phyloP scores from a whole-genome alignment of 345 rosid genomes.

The Physaria fendleri region DNA sequence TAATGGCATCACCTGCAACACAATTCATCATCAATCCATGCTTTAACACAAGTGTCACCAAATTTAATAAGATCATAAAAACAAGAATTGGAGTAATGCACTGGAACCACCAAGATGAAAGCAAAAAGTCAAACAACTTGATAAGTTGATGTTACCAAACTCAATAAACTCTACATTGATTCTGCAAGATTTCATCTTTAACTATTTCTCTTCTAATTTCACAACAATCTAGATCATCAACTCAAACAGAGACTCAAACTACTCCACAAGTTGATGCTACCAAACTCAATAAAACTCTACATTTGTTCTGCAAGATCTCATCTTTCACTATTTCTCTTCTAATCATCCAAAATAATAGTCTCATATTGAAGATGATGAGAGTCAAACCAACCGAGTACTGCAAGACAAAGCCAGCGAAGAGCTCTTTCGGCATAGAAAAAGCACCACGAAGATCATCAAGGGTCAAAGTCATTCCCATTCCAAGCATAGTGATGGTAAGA shows the following conservation, averaged over 20 bases:
- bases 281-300: constrained; percentile 1
- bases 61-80: not conserved
- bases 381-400: constrained; percentile 69
- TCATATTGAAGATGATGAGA: not conserved
- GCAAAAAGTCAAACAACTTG: not conserved
- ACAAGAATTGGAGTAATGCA: not conserved
- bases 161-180: not conserved
- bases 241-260: not conserved
- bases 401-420: constrained; percentile 62
- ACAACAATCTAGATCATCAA: too few relatives aligned
- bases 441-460: constrained; percentile 79
- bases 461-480: constrained; percentile 94
- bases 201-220: not conserved
- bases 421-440: constrained; percentile 76
- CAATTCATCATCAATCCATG: constrained; percentile 1
- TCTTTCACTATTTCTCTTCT: not conserved
- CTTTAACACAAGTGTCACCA: too few relatives aligned
- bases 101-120: not conserved
- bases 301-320: not conserved
- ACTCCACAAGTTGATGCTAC: not conserved
- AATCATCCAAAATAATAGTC: not conserved
- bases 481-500: constrained; percentile 80
- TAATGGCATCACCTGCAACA: constrained; percentile 78
- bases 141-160: not conserved
- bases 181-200: not conserved